phyloP scores from a whole-genome alignment of 2,329 filamentous ascomycete species.

The Davidsoniella virescens region DNA sequence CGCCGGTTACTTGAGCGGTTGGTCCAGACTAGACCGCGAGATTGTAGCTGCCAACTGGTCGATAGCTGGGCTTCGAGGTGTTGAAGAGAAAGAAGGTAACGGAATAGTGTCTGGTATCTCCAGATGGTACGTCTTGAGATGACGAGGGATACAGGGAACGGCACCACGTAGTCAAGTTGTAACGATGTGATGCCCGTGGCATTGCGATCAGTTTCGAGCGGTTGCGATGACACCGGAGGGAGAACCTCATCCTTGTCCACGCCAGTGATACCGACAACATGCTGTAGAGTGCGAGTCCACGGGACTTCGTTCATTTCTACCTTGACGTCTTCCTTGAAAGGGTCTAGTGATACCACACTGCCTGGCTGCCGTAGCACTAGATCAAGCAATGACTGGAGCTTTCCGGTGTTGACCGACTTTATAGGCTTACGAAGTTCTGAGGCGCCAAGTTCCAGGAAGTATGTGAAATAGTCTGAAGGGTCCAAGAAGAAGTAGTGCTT shows the following conservation, averaged over 20 bases:
- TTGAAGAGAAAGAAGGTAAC: constrained; percentile 77
- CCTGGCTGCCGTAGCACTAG: constrained; percentile 91
- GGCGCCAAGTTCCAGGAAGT: constrained; percentile 82
- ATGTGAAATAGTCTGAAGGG: constrained; percentile 92
- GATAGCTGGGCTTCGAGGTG: constrained; percentile 80
- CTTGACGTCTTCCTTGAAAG: constrained; percentile 96
- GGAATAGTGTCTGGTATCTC: constrained; percentile 88
- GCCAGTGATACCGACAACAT: constrained; percentile 90
- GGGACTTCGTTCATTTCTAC: constrained; percentile 93
- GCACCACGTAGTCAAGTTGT: constrained; percentile 85
- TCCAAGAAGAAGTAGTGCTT: constrained; percentile 99
- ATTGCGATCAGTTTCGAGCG: constrained; percentile 66
- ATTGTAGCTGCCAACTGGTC: constrained; percentile 80
- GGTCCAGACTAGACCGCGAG: constrained; percentile 63
- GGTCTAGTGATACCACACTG: constrained; percentile 81
- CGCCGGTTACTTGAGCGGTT: constrained; percentile 57
- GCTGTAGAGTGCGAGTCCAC: constrained; percentile 83
- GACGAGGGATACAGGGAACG: constrained; percentile 87
- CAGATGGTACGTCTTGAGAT: constrained; percentile 95
- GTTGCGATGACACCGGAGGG: constrained; percentile 50
- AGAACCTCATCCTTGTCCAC: constrained; percentile 80
- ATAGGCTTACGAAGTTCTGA: constrained; percentile 84
- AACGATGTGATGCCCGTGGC: constrained; percentile 83
- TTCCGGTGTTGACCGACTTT: constrained; percentile 75
- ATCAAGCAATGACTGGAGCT: constrained; percentile 90